Conservation (phyloP, 2,329 filamentous ascomycete species). For the Verticillium dahliae region DNA sequence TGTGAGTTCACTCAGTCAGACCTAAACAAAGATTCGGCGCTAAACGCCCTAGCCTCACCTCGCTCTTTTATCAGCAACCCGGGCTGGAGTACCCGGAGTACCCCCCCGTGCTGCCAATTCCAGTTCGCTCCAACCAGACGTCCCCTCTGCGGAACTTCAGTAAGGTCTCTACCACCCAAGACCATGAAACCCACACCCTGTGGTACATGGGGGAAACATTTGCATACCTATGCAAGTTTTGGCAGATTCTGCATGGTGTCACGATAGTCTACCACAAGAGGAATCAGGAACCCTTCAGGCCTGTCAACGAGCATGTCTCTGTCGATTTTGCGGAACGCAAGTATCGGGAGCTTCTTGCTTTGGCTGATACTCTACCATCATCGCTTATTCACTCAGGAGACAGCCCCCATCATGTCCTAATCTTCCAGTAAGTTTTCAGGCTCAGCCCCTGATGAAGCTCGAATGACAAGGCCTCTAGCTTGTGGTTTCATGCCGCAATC, state of each 20-base stretch:
- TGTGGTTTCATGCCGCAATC: constrained; percentile 30
- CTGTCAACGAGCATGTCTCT: constrained; percentile 3
- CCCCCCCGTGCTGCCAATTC: constrained; percentile 14
- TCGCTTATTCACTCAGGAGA: constrained; percentile 16
- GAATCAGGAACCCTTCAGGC: constrained; percentile 4
- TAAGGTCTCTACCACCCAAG: background rate
- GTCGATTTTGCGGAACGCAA: constrained; percentile 26
- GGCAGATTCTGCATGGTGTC: constrained; percentile 27
- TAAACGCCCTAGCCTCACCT: constrained; percentile 16
- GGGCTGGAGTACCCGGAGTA: constrained; percentile 12
- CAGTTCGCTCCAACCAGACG: background rate
- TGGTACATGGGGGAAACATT: constrained; percentile 20
- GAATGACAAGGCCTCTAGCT: constrained; percentile 19
- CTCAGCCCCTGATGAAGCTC: background rate
- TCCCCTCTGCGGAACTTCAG: background rate
- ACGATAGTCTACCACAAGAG: constrained; percentile 18
- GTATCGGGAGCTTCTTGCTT: constrained; percentile 30
- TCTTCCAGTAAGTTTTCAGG: constrained; percentile 25
- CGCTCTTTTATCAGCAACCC: constrained; percentile 25
- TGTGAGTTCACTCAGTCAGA: constrained; percentile 22
- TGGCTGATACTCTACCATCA: constrained; percentile 24
- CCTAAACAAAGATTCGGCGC: background rate
- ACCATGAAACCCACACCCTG: background rate
- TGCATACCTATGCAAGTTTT: constrained; percentile 25
- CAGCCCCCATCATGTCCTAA: constrained; percentile 24